Base-by-base conservation (phyloP, 352 stramenopile genomes). In the Globisporangium yorkense region DNA sequence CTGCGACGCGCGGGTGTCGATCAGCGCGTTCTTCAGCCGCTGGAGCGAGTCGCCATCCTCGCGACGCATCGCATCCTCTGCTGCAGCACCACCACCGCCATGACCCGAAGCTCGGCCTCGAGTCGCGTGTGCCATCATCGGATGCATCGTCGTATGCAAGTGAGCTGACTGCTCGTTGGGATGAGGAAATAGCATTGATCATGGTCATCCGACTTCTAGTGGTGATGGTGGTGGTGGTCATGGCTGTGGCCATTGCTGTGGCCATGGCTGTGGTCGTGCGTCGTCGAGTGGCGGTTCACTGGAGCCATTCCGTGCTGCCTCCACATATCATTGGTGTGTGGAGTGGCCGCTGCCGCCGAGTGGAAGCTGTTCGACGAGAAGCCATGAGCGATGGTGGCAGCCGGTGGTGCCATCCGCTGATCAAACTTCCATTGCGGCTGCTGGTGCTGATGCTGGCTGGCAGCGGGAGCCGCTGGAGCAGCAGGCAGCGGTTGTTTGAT, bases 1-100 rank as follows among this genome's bases (percentile, higher is more conserved):
- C 64, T 90, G 81, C 13, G 75, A 87, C 16, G 60, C 54, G 16
- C 80, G 80, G 43, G 71, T 84, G 57, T 90, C 80, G 5, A 85
- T 47, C n/a, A 76, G 29, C 12, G 75, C 51, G 27, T 56, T 40
- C 4, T 53, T 53, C 1, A 60, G 50, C 29, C 61, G 65, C 16
- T 67, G 61, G 27, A 65, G 31, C 48, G 50, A 37, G 12, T 31
- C 29, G 18, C 18, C n/a, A 15, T 45, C 43, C 20, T 27, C 37
- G 33, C 44, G 44, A 29, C 44, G 44, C 20, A 13, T 44, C 41
- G 51, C 35, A 10, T n/a, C 20, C 37, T n/a, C n/a, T 15, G 24
- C 24, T 35, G n/a, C 9, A 9, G 48, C 10, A 13, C 8, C 35
- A 15, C 35, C 10, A 12, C 37, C 37, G 13, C 12, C 37, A 13